Evolutionary conservation across 1,284 basidiomycete genomes (phyloP), one percentile per base, ranked within the genome.

Genomic region (Tilletiopsis washingtonensis): DNA sequence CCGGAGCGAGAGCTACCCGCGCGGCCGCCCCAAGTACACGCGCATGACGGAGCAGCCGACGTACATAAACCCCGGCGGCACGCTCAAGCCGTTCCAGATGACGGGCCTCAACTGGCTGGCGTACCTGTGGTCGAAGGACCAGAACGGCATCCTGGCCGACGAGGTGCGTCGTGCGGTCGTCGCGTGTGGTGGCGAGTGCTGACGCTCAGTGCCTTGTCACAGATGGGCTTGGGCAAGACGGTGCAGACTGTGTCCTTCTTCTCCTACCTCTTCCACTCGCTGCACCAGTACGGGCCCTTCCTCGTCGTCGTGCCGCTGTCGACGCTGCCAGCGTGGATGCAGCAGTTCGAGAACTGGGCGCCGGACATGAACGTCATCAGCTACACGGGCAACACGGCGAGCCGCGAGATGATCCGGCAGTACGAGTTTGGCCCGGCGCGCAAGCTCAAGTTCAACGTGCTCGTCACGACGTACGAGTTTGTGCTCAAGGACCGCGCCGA

Each of bases 71-170:
- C 40, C 37, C n/a, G 62, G 62, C 32, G 88, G 88, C 9, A 78
- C 84, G 53, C 79, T 99, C 58, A 98, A 98, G 75, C 93, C 97
- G 62, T 99, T 98, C 79, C 94, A 99, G 77, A 79, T 98, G 48
- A 96, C 90, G 1, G 94, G 94, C 27, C 79, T 99, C 58, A 98
- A 98, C 74, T 99, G 94, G 94, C 81, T 99, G 20, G 88, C 89
- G 1, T 98, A 94, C 74, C 78, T 93, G 6, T 98, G 93, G 93
- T 84, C 81, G 66, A 84, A 90, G 63, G 88, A 88, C 20, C 86
- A 94, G 64, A 97, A 97, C 69, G 94, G 94, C 26, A 97, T 99
- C 61, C 78, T 99, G 25, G 94, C 94, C 1, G 94, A 99, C 71
- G 94, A 99, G 69, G 76, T 77, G 32, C 32, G 32, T 34, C 12